Base-by-base conservation (phyloP, 1,139 yeast genomes). In the Lizanozyma gosingica region DNA sequence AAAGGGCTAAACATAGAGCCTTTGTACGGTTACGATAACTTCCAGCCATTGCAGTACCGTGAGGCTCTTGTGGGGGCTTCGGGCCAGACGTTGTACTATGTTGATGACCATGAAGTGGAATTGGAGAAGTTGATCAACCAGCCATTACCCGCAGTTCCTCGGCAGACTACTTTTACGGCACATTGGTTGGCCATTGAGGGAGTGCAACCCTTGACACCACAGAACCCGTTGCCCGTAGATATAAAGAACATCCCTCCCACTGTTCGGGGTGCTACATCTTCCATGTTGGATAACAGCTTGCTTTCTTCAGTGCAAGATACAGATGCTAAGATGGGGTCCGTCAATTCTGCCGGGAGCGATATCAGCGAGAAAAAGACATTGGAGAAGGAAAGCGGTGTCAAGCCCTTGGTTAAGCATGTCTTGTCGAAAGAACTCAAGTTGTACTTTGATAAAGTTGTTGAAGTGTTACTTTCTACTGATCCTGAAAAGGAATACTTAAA, bases 151-250 rank as follows among this genome's bases (percentile, higher is more conserved):
- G 86, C 84, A 54, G 95, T 94, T 2, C 98, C 99, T 3, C 73
- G 97, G 44, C 82, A 84, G 44, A 81, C 95, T 1, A 81, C 95
- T 0, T 90, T 85, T 57, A 87, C 97, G 0, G 96, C 97, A 2
- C 99, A 94, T 60, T 94, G 99, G 98, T 71, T 94, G 35, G 97
- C 98, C 1, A 86, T 94, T 43, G 99, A 94, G 62, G 99, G 99
- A 41, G 96, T 94, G 3, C 99, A 94, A 57, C 98, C 99, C 1
- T 83, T 94, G 40, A 92, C 94, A 43, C 95, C 97, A 1, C 98
- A 94, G 62, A 94, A 94, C 62, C 99, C 99, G 33, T 76, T 84
- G 37, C 78, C 90, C 17, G 72, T 80, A 35, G 94, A 83, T 51
- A 78, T 83, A 42, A 79, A 78, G 54, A 69, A 71, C 40, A 58